phyloP scores from a whole-genome alignment of 1,284 basidiomycete species.

The Wolfiporia cocos region DNA sequence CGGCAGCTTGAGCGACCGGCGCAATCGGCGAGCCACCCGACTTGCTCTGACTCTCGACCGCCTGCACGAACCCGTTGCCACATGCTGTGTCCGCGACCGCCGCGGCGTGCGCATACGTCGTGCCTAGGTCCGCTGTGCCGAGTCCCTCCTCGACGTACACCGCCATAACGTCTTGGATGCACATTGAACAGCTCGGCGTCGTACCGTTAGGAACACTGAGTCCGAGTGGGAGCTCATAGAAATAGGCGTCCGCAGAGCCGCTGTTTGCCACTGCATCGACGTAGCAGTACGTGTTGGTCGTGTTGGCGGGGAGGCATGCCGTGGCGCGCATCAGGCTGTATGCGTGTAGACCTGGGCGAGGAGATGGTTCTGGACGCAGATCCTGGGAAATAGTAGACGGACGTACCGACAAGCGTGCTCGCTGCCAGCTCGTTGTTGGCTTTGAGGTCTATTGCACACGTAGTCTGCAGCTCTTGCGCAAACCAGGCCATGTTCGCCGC shows the following conservation, averaged over 20 bases:
- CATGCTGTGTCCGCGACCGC: slow-evolving; percentile 27
- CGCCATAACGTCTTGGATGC: slow-evolving; percentile 49
- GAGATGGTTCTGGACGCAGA: slow-evolving; percentile 1
- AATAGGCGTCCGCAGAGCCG: slow-evolving; percentile 16
- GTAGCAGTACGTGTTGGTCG: slow-evolving; percentile 63
- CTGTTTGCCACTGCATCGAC: slow-evolving; percentile 42
- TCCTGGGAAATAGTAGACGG: slow-evolving; percentile 2
- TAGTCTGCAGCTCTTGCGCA: slow-evolving; percentile 35
- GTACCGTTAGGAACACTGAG: slow-evolving; percentile 39
- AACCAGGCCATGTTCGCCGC: slow-evolving; percentile 58
- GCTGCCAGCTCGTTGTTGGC: slow-evolving; percentile 43
- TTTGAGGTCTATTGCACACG: slow-evolving; percentile 49
- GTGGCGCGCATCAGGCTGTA: slow-evolving; percentile 52
- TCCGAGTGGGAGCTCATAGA: slow-evolving; percentile 34
- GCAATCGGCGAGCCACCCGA: too few relatives aligned
- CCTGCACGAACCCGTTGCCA: too few relatives aligned
- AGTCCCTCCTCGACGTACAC: slow-evolving; percentile 30
- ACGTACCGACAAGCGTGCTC: slow-evolving; percentile 47
- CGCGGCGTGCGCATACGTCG: slow-evolving; percentile 35
- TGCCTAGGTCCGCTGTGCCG: slow-evolving; percentile 26
- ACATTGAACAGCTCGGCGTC: slow-evolving; percentile 48
- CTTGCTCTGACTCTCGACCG: too few relatives aligned
- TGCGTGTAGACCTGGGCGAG: slow-evolving; percentile 42
- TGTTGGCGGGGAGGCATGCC: slow-evolving; percentile 49
- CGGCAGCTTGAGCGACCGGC: too few relatives aligned